These are phyloP conservation scores for Aspergillus tanneri DNA, from an alignment of 2,329 filamentous ascomycete species.

Conservation along the genomic window DNA sequence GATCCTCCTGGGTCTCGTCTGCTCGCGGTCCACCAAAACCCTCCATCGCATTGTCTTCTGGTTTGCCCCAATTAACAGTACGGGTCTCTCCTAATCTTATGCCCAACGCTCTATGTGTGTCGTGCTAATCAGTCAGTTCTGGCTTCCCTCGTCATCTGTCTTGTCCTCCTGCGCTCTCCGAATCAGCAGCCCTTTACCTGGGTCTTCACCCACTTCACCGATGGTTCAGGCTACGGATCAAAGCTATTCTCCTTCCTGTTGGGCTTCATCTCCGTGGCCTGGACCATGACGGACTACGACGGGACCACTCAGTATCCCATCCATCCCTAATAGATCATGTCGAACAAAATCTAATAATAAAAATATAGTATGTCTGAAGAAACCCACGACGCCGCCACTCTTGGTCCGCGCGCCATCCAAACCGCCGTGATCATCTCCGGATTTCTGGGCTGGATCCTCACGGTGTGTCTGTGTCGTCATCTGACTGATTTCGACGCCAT, in stretches of 20 bases:
- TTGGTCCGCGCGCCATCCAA: conserved; percentile 60
- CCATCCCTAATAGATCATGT: background rate
- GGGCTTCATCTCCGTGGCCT: conserved; percentile 48
- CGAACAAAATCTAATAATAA: background rate
- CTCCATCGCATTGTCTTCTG: conserved; percentile 61
- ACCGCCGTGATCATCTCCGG: conserved; percentile 61
- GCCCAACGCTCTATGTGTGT: too few relatives aligned
- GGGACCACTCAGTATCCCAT: conserved; percentile 60
- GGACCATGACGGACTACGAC: conserved; percentile 68
- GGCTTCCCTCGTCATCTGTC: conserved; percentile 60
- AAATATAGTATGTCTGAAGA: conserved; percentile 61
- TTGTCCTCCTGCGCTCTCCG: conserved; percentile 57
- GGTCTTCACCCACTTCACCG: conserved; percentile 62
- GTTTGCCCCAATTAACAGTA: conserved; percentile 67
- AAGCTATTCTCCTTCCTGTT: conserved; percentile 63
- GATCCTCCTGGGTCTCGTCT: conserved; percentile 58
- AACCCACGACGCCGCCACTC: conserved; percentile 61
- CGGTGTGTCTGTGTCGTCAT: conserved; percentile 64
- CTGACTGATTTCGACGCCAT: conserved; percentile 58
- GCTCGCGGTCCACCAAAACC: conserved; percentile 60
- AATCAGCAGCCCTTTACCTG: conserved; percentile 59
- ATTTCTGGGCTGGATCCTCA: conserved; percentile 61
- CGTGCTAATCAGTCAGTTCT: conserved; percentile 44
- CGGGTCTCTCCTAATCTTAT: too few relatives aligned
- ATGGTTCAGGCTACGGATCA: conserved; percentile 63